Conservation (phyloP, 306 rosid genomes). For the Hippophae tibetana region DNA sequence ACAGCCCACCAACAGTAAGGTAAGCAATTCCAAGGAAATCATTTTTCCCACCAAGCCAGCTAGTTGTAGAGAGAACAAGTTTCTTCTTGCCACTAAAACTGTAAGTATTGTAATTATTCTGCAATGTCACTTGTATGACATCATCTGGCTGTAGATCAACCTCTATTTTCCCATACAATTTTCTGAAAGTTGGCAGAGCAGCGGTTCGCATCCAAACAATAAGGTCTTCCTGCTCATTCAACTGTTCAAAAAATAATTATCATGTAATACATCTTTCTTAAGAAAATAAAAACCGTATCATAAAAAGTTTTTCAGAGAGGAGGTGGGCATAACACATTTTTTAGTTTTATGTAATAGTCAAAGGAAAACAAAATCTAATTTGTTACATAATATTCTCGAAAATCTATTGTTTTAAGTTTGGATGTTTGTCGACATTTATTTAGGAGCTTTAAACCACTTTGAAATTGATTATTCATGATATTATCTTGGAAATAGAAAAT, state of each 20-base stretch:
- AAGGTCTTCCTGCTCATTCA: slow-evolving; percentile 66
- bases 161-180: slow-evolving; percentile 66
- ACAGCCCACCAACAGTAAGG: slow-evolving; percentile 78
- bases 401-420: too few relatives aligned
- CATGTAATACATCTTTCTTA: slow-evolving; percentile 11
- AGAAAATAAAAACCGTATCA: neutral
- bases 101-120: slow-evolving; percentile 59
- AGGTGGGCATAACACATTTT: too few relatives aligned
- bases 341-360: too few relatives aligned
- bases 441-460: too few relatives aligned
- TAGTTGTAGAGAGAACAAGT: slow-evolving; percentile 66
- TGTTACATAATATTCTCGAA: too few relatives aligned
- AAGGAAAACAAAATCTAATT: too few relatives aligned
- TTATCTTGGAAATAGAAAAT: too few relatives aligned
- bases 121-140: slow-evolving; percentile 26
- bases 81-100: slow-evolving; percentile 65
- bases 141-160: slow-evolving; percentile 44
- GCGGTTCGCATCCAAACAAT: slow-evolving; percentile 88
- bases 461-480: too few relatives aligned
- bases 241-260: slow-evolving; percentile 38
- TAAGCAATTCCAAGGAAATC: slow-evolving; percentile 80
- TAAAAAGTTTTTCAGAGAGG: too few relatives aligned
- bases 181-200: slow-evolving; percentile 71
- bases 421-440: too few relatives aligned
- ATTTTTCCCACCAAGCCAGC: slow-evolving; percentile 79